phyloP scores from a whole-genome alignment of 768 basidiomycete genomes.

The Sporobolomyces pararoseus region DNA sequence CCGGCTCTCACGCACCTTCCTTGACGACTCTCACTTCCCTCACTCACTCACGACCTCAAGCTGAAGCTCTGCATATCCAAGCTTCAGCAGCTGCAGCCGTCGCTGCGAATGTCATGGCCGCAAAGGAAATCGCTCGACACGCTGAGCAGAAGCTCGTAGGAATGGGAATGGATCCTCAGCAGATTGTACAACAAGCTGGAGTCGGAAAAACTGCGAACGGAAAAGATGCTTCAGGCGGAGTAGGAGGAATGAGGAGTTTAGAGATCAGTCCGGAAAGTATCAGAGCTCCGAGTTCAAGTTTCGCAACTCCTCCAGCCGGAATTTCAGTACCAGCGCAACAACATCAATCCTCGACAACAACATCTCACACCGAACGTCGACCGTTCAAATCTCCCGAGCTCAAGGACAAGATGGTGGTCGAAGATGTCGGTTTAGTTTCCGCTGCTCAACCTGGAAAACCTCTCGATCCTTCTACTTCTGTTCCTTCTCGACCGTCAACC shows the following conservation, averaged over 20 bases:
- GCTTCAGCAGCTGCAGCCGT: slow-evolving; percentile 41
- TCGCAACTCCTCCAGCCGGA: slow-evolving; percentile 17
- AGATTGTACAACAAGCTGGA: slow-evolving; percentile 3
- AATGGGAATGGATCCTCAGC: slow-evolving; percentile 8
- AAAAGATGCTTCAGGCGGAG: neutral
- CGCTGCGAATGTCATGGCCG: slow-evolving; percentile 42
- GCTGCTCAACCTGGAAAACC: neutral
- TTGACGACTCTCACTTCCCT: slow-evolving; percentile 18
- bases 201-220: neutral
- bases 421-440: slow-evolving; percentile 7
- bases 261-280: slow-evolving; percentile 23
- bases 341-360: neutral
- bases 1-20: slow-evolving; percentile 22
- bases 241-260: slow-evolving; percentile 8
- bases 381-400: neutral
- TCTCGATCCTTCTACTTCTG: neutral
- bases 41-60: slow-evolving; percentile 9
- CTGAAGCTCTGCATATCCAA: slow-evolving; percentile 38
- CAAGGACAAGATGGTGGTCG: slow-evolving; percentile 22
- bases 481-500: too few species aligned
- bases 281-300: slow-evolving; percentile 12
- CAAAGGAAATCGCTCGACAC: slow-evolving; percentile 33
- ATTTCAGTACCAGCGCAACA: neutral
- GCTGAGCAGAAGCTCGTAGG: slow-evolving; percentile 27
- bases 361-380: neutral